Evolutionary conservation across 257 asterid genomes (phyloP).

Genomic region (Gentiana dahurica): DNA sequence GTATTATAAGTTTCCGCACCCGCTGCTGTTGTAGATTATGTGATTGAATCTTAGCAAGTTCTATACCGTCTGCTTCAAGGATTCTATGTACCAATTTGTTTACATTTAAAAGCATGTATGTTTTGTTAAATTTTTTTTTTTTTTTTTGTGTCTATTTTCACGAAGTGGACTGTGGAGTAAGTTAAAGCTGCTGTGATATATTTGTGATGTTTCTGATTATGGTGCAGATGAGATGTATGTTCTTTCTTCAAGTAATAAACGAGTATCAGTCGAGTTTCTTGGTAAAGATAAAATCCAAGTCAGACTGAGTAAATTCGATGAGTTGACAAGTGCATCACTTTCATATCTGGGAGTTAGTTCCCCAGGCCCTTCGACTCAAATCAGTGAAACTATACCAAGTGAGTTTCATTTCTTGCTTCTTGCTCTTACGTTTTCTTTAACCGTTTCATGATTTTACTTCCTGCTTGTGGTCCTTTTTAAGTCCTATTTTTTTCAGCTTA

Average conservation of each 20-base stretch:
- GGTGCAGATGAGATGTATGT: conserved; percentile 91
- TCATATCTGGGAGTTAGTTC: conserved; percentile 68
- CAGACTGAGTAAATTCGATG: conserved; percentile 72
- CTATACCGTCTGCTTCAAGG: too few species aligned
- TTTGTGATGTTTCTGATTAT: conserved; percentile 5
- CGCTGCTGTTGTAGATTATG: too few species aligned
- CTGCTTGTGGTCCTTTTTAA: background rate
- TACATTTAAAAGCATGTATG: background rate
- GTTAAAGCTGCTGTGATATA: too few species aligned
- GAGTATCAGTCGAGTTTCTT: conserved; percentile 70
- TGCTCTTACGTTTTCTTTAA: conserved; percentile 6
- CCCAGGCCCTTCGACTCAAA: conserved; percentile 37
- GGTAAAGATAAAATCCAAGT: conserved; percentile 80
- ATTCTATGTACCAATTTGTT: background rate
- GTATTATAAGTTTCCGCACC: too few species aligned
- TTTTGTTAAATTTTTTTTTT: background rate
- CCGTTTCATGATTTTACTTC: background rate
- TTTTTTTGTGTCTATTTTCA: too few species aligned
- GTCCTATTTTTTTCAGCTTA: background rate
- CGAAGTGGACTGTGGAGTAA: too few species aligned
- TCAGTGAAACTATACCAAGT: conserved; percentile 68
- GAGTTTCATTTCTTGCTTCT: conserved; percentile 17
- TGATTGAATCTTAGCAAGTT: too few species aligned
- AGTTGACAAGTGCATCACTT: conserved; percentile 67
- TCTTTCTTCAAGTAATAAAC: conserved; percentile 77